phyloP scores from a whole-genome alignment of 768 basidiomycete species.

The Mycena kentingensis region DNA sequence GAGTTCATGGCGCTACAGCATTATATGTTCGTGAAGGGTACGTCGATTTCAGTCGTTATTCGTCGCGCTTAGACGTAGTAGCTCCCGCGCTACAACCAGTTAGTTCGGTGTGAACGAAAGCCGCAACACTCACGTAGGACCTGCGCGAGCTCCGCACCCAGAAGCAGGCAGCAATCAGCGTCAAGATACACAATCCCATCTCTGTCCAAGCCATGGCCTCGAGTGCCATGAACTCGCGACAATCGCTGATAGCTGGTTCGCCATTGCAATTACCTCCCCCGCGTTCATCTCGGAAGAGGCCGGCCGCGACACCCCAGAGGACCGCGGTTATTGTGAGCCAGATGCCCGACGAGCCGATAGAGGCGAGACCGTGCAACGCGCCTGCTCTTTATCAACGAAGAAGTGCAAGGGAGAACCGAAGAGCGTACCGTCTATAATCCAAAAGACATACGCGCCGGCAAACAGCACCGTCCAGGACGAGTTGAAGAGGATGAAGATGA shows the following conservation, averaged over 20 bases:
- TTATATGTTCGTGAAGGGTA: not conserved
- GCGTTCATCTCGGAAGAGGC: slow-evolving; percentile 44
- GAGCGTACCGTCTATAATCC: slow-evolving; percentile 45
- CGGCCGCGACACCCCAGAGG: slow-evolving; percentile 54
- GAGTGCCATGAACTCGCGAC: slow-evolving; percentile 48
- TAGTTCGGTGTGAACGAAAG: not conserved
- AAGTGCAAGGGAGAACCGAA: not conserved
- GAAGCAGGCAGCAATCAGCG: slow-evolving; percentile 45
- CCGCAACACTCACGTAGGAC: slow-evolving; percentile 31
- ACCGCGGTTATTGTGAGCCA: slow-evolving; percentile 53
- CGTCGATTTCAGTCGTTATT: not conserved
- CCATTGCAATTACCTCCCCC: slow-evolving; percentile 43
- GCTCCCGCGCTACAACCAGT: slow-evolving; percentile 14
- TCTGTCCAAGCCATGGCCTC: slow-evolving; percentile 58
- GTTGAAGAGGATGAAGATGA: slow-evolving; percentile 43
- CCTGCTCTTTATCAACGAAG: not conserved
- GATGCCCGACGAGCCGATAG: slow-evolving; percentile 52
- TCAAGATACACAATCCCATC: slow-evolving; percentile 47
- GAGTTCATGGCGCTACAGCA: no score
- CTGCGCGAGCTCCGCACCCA: slow-evolving; percentile 47
- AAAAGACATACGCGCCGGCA: slow-evolving; percentile 50
- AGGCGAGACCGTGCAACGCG: slow-evolving; percentile 48
- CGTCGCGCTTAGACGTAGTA: slow-evolving; percentile 16
- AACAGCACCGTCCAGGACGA: slow-evolving; percentile 56
- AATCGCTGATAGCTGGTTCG: slow-evolving; percentile 37